phyloP scores from a whole-genome alignment of 768 basidiomycete genomes.

The Pisolithus tinctorius region DNA sequence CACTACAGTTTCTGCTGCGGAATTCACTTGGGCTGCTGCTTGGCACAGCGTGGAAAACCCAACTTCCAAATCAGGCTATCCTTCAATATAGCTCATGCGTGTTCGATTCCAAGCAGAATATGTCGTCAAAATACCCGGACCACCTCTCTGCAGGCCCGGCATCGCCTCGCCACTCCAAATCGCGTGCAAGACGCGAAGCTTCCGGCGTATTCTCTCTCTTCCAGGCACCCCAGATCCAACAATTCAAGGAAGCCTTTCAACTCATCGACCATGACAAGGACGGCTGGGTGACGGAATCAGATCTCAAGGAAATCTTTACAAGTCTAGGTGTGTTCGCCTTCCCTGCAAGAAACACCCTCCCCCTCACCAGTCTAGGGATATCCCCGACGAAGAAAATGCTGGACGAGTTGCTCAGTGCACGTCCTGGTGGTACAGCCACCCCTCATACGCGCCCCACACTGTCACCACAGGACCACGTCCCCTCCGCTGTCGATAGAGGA shows the following conservation, averaged over 20 bases:
- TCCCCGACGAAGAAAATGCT: conserved; percentile 61
- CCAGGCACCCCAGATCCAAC: conserved; percentile 81
- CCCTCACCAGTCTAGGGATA: conserved; percentile 49
- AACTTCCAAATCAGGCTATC: too few relatives aligned
- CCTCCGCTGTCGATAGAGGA: conserved; percentile 40
- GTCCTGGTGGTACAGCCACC: conserved; percentile 51
- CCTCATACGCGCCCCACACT: conserved; percentile 25
- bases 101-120: too few relatives aligned
- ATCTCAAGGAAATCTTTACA: conserved; percentile 75
- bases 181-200: conserved; percentile 68
- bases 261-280: conserved; percentile 94
- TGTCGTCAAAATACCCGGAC: conserved; percentile 53
- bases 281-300: conserved; percentile 78
- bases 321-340: conserved; percentile 64
- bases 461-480: conserved; percentile 31
- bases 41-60: too few relatives aligned
- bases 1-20: too few relatives aligned
- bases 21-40: too few relatives aligned
- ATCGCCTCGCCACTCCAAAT: conserved; percentile 56
- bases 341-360: too few relatives aligned
- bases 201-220: conserved; percentile 83
- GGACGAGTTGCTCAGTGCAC: conserved; percentile 65
- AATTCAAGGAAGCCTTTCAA: conserved; percentile 94
- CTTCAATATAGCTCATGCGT: too few relatives aligned
- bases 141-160: conserved; percentile 52